Evolutionary conservation across 352 stramenopile genomes (phyloP).

Genomic region (Phytophthora cactorum): DNA sequence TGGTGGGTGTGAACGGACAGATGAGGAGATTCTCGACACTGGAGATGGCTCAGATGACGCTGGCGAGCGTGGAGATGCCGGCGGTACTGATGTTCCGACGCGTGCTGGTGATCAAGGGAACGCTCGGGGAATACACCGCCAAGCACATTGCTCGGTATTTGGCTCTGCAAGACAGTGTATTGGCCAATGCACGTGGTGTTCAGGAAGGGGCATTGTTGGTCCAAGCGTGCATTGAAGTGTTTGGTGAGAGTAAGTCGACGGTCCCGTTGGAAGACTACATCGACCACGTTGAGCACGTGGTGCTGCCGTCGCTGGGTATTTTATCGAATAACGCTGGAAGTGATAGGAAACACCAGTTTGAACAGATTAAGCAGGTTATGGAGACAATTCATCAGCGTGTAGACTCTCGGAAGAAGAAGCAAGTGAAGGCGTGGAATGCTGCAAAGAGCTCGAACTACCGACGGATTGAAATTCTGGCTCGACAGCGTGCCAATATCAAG

Average conservation of each 20-base stretch:
- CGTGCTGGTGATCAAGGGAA: constrained; percentile 43
- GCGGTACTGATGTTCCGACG: constrained; percentile 64
- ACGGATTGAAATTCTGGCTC: constrained; percentile 68
- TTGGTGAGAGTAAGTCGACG: constrained; percentile 42
- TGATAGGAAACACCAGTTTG: constrained; percentile 33
- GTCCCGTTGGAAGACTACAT: constrained; percentile 58
- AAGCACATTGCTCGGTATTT: constrained; percentile 65
- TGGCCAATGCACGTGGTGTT: constrained; percentile 38
- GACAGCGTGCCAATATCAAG: constrained; percentile 65
- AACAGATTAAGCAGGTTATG: constrained; percentile 60
- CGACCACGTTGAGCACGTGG: constrained; percentile 55
- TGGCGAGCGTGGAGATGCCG: constrained; percentile 50
- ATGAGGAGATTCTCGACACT: constrained; percentile 52
- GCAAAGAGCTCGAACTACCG: constrained; percentile 66
- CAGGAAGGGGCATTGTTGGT: constrained; percentile 61
- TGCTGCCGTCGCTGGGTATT: constrained; percentile 32
- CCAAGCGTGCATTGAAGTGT: constrained; percentile 60
- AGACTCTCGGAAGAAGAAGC: constrained; percentile 50
- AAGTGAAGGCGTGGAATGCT: constrained; percentile 57
- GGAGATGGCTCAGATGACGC: constrained; percentile 42
- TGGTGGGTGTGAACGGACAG: constrained; percentile 68
- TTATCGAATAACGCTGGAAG: not conserved
- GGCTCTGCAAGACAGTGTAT: constrained; percentile 43
- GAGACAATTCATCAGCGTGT: constrained; percentile 55
- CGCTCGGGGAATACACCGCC: constrained; percentile 64